Evolutionary conservation across 768 basidiomycete species (phyloP), one percentile per base, ranked within the genome.

Genomic region (Suillus placidus): DNA sequence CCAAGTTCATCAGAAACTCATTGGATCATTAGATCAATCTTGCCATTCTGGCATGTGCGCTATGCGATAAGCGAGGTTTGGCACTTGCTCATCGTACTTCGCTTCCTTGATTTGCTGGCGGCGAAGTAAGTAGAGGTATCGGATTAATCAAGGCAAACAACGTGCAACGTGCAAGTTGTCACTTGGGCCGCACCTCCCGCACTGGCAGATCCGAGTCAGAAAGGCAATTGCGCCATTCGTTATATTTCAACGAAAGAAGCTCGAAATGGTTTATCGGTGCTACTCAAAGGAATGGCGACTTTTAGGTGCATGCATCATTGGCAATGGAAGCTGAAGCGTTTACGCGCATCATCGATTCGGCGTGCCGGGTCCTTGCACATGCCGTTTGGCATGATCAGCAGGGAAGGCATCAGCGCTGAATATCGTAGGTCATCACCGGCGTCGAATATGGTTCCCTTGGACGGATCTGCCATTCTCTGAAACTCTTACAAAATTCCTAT

Each of bases 181-280:
- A 32, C 30, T 14, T 51, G 4, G 5, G 51, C 51, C 51, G 54
- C 32, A 55, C 5, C 9, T 20, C 32, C 6, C 32, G 20, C 30
- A n/a, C 18, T 40, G 38, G 38, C 16, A 30, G 57, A 26, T 18
- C 23, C 23, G 5, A 6, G 8, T 18, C 35, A 37, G 34, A 26
- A 57, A 26, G 37, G 13, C 2, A 23, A 58, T 57, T 37, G 26
- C 13, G 38, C 38, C 5, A 58, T 58, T 57, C 35, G 35, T 13
- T 37, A 56, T 37, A 6, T 35, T 55, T 12, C 35, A 37, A n/a
- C 10, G 34, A n/a, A n/a, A 2, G 55, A 37, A 23, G n/a, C 37
- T 58, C 56, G 14, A 38, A 10, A 58, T 5, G 37, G 56, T 58
- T 58, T 58, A 58, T 58, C 56, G n/a, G 9, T 23, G n/a, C 54